Base-by-base conservation (phyloP, 768 basidiomycete species). In the Amanita molliuscula region DNA sequence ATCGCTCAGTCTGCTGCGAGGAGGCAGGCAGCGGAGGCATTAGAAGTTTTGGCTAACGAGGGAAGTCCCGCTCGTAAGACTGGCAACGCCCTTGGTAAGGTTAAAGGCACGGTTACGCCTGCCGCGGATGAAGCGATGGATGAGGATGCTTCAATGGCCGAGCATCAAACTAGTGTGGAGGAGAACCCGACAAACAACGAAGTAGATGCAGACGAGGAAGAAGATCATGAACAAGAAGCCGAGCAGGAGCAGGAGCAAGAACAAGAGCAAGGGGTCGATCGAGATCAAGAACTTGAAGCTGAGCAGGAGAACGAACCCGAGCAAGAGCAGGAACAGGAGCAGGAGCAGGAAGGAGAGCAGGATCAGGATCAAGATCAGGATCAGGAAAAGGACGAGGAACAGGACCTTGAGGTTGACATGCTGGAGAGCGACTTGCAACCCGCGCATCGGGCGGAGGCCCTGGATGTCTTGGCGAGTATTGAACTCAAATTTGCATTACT, bases 401-500 rank as follows among this genome's bases (percentile, higher is more conserved):
- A 69, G 33, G 76, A 79, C 41, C 60, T 62, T 1, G 72, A 73
- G 47, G 59, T 67, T 50, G 76, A 77, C 18, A 46, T 52, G 51
- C 61, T 73, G 6, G 83, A 84, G 48, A 70, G 74, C 9, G 90
- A 92, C 53, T 66, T 88, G 48, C 86, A 88, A 53, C 85, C 84
- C 40, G 84, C 84, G 0, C 86, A 89, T 62, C 76, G 89, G 18
- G 83, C 82, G 3, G 92, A 95, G 59, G 92, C 92, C 0, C 75
- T 98, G 51, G 91, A 93, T 52, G 84, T 85, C 0, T 70, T 97
- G 6, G 85, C 94, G 3, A 76, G 73, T 40, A 94, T 99, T 57
- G 95, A 99, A 61, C 79, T 97, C 66, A 90, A 88, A 59, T 96
- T 93, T 64, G 93, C 94, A 0, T 67, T 86, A 28, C 65, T 97